These are phyloP conservation scores for Digitaria exilis DNA, from an alignment of 202 grass and related monocot genomes.

Conservation along the genomic window DNA sequence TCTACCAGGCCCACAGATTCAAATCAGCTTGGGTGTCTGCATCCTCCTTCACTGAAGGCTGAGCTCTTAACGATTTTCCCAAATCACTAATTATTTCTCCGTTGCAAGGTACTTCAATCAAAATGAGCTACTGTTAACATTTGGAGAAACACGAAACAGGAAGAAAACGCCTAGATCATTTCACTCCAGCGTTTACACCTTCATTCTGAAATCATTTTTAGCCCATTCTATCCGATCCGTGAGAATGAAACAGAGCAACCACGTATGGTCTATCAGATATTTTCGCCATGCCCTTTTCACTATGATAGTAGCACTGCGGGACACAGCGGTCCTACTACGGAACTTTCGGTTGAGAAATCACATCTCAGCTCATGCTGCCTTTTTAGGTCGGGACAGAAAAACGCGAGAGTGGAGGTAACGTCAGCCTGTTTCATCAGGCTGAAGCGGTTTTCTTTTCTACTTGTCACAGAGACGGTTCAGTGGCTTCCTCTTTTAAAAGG, in stretches of 20 bases:
- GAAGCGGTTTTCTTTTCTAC: neutral
- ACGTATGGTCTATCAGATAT: neutral
- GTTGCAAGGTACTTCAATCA: neutral
- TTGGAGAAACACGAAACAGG: neutral
- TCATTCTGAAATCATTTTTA: neutral
- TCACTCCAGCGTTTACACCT: neutral
- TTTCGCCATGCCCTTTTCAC: neutral
- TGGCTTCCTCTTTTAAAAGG: neutral
- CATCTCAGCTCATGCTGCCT: neutral
- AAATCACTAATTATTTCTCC: neutral
- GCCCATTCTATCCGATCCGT: neutral
- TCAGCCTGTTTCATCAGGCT: neutral
- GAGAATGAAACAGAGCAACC: neutral
- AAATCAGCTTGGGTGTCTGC: neutral
- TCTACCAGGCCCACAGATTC: neutral
- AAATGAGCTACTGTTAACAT: neutral
- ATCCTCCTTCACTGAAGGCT: neutral
- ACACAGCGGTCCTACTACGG: neutral
- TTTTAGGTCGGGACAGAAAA: neutral
- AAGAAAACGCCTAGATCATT: neutral
- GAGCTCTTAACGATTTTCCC: neutral
- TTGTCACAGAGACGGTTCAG: neutral
- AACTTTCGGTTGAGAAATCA: conserved; percentile 19
- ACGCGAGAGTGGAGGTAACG: neutral
- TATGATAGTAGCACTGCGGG: neutral